A percentile compares a stretch with the other conserved stretches of the same genome.
Evolutionary conservation across 1,284 basidiomycete genomes (phyloP).

Genomic region (Boletus sp.): DNA sequence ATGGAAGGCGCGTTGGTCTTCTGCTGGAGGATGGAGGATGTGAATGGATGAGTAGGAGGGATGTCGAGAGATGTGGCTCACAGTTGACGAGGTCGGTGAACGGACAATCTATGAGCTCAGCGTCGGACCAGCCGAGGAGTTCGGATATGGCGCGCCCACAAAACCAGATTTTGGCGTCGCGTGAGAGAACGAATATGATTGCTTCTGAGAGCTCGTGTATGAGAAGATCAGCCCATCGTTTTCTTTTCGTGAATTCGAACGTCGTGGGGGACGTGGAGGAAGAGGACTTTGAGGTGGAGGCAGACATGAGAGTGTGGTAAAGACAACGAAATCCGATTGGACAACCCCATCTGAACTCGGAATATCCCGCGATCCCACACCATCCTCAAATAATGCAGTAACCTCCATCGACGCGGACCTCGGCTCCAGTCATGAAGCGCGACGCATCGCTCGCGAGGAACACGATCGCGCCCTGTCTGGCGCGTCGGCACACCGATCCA

Average conservation of each 20-base stretch:
- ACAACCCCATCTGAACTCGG: slow-evolving; percentile 13
- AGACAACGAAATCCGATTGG: slow-evolving; percentile 24
- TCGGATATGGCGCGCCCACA: slow-evolving; percentile 67
- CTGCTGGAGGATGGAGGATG: slow-evolving; percentile 37
- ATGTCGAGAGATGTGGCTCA: slow-evolving; percentile 31
- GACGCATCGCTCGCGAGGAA: slow-evolving; percentile 85
- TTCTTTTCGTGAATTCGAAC: slow-evolving; percentile 81
- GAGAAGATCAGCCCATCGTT: slow-evolving; percentile 82
- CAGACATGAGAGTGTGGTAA: slow-evolving; percentile 19
- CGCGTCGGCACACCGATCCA: slow-evolving; percentile 4
- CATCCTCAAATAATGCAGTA: slow-evolving; percentile 61
- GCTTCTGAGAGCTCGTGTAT: slow-evolving; percentile 73
- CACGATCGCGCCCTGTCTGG: slow-evolving; percentile 69
- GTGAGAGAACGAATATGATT: slow-evolving; percentile 65
- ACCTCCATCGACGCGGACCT: slow-evolving; percentile 84
- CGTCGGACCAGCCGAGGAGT: slow-evolving; percentile 70
- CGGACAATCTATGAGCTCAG: slow-evolving; percentile 66
- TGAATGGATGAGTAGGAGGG: background rate
- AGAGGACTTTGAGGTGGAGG: slow-evolving; percentile 12
- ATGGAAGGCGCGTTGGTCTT: slow-evolving; percentile 59
- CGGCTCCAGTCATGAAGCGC: slow-evolving; percentile 80
- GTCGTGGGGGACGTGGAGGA: slow-evolving; percentile 22
- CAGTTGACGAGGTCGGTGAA: slow-evolving; percentile 64
- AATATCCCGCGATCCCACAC: slow-evolving; percentile 8
- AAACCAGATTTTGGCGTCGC: slow-evolving; percentile 59